Evolutionary conservation across 768 basidiomycete species (phyloP), one percentile per base, ranked within the genome.

Genomic region (Tricholoma matsutake): DNA sequence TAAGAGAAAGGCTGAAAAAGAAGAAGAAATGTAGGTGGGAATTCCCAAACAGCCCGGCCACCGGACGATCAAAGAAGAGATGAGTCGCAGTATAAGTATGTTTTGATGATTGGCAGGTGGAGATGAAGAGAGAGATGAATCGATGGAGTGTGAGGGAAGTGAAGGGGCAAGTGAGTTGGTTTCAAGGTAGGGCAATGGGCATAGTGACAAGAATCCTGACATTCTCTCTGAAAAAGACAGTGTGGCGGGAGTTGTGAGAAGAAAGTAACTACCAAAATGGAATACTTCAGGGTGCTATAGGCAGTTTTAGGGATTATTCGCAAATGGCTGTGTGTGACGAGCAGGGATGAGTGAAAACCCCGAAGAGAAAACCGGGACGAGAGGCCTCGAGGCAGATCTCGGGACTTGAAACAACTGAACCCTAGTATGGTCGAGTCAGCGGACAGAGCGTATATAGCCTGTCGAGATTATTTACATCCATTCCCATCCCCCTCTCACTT

Each of bases 301-400:
- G 47, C 28, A 1, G 28, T 16, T 13, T 29, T 29, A 51, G 49
- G 11, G 54, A 54, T 13, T 56, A 39, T 37, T 41, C 20, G 39
- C 37, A 56, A 20, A 28, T 43, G 54, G 39, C 58, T 64, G 61
- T 62, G 61, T 62, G 63, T 59, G 55, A 45, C 34, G 45, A 37
- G 13, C 58, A 57, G 58, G 58, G 61, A 35, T 59, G 56, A 61
- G 57, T 56, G 61, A 59, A 65, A 66, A 65, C 56, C 59, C 67
- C 68, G 68, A 65, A 59, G 57, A 63, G 45, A 55, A 64, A 51
- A 29, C 62, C 54, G 54, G 55, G 37, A 37, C 51, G 49, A 37
- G 10, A 52, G 62, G 66, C 66, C 68, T 67, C 68, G 68, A 69
- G 68, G 68, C 68, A 67, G 61, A 60, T 65, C 59, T 39, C 43